Percentiles rank a stretch among this genome's conserved stretches.
phyloP scores from a whole-genome alignment of 2,329 filamentous ascomycete species.

The Fusarium udum region DNA sequence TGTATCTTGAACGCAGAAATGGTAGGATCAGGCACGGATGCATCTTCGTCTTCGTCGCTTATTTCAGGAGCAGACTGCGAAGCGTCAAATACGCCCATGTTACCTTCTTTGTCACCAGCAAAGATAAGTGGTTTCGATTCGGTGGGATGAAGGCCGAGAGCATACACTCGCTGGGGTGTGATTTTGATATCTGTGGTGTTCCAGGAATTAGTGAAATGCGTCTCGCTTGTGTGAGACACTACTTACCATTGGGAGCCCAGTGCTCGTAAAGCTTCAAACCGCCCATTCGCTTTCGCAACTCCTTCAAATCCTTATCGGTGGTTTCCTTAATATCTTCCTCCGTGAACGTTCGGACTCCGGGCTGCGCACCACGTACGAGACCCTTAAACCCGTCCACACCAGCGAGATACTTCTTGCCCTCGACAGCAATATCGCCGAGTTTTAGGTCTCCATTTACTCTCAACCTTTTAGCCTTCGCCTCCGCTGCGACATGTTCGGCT shows the following conservation, averaged over 20 bases:
- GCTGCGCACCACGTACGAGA: constrained; percentile 73
- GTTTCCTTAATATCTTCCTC: constrained; percentile 85
- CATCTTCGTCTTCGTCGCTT: constrained; percentile 75
- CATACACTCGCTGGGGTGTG: constrained; percentile 86
- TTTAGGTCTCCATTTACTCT: constrained; percentile 68
- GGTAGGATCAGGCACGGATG: constrained; percentile 73
- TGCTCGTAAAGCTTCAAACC: constrained; percentile 81
- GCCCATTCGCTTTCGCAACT: constrained; percentile 79
- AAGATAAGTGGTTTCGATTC: constrained; percentile 88
- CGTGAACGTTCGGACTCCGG: constrained; percentile 85
- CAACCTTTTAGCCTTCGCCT: constrained; percentile 66
- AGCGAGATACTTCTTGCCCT: constrained; percentile 78
- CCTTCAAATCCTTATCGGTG: constrained; percentile 77
- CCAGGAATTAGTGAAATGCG: background rate
- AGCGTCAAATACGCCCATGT: constrained; percentile 89
- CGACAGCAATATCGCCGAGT: constrained; percentile 80
- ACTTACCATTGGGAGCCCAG: constrained; percentile 80
- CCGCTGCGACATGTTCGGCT: constrained; percentile 51
- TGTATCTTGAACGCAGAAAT: constrained; percentile 93
- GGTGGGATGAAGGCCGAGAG: constrained; percentile 88
- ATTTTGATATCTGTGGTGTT: constrained; percentile 79
- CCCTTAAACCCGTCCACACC: constrained; percentile 71
- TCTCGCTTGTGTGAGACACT: too few species aligned
- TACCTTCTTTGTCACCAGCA: constrained; percentile 92
- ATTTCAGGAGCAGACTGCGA: constrained; percentile 72